Conservation (phyloP, 768 basidiomycete genomes). For the Tremella yokohamensis region DNA sequence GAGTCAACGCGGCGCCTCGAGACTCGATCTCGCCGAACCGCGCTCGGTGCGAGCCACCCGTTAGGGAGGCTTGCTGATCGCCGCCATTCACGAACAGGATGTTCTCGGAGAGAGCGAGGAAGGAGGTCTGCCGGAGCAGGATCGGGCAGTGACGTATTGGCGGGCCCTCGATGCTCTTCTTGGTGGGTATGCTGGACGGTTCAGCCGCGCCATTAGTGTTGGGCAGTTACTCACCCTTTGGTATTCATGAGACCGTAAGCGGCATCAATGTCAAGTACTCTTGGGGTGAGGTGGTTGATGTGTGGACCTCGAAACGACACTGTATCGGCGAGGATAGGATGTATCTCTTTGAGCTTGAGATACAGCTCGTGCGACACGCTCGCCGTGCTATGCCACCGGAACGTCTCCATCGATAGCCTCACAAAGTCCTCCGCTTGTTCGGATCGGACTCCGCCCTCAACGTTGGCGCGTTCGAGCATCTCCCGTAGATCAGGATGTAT, state of each 20-base stretch:
- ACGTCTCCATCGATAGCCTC: constrained; percentile 34
- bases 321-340: constrained; percentile 43
- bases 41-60: constrained; percentile 31
- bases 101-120: constrained; percentile 41
- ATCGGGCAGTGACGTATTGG: constrained; percentile 36
- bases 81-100: constrained; percentile 30
- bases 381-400: constrained; percentile 42
- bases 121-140: constrained; percentile 47
- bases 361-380: constrained; percentile 31
- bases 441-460: constrained; percentile 24
- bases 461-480: constrained; percentile 29
- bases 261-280: constrained; percentile 46
- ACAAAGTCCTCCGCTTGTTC: constrained; percentile 27
- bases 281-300: constrained; percentile 47
- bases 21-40: constrained; percentile 49
- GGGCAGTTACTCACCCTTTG: constrained; percentile 41
- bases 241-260: constrained; percentile 40
- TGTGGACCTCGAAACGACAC: constrained; percentile 43
- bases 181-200: constrained; percentile 34
- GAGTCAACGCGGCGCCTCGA: constrained; percentile 41
- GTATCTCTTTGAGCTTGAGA: constrained; percentile 21
- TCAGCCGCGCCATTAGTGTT: not conserved
- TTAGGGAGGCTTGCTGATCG: constrained; percentile 4
- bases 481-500: constrained; percentile 26
- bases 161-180: constrained; percentile 47